These are phyloP conservation scores for Coemansia sp. DNA, from an alignment of 192 early-diverging fungal species.

Conservation along the genomic window DNA sequence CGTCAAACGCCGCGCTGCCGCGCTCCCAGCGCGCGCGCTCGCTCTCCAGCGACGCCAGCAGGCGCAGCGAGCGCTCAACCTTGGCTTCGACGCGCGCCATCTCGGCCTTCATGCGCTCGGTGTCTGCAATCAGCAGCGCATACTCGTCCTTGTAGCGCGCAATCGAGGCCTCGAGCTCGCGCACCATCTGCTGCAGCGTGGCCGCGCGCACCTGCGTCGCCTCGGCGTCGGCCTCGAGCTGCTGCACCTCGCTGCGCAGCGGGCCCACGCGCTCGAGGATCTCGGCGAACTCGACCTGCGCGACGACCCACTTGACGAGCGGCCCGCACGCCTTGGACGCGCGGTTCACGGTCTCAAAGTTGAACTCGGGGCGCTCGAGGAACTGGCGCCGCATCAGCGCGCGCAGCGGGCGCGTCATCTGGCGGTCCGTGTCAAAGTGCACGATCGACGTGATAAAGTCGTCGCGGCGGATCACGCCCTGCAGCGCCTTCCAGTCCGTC, in stretches of 20 bases:
- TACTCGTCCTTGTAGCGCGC: constrained; percentile 96
- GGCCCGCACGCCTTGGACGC: constrained; percentile 99
- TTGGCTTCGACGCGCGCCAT: constrained; percentile 91
- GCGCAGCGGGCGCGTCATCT: constrained; percentile 73
- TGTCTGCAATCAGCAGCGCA: constrained; percentile 91
- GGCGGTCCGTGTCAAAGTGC: constrained; percentile 87
- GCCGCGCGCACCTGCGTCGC: constrained; percentile 68
- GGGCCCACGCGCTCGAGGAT: constrained; percentile 96
- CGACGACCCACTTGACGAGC: constrained; percentile 95
- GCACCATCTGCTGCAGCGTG: constrained; percentile 75
- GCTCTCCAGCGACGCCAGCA: constrained; percentile 86
- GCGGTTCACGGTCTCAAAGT: constrained; percentile 94
- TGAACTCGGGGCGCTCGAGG: constrained; percentile 81
- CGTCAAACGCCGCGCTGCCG: constrained; percentile 86
- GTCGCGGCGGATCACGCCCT: constrained; percentile 85
- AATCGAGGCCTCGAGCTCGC: constrained; percentile 84
- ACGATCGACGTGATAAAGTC: constrained; percentile 98
- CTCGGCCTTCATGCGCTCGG: constrained; percentile 83
- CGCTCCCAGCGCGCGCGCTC: constrained; percentile 93
- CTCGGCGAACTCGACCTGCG: constrained; percentile 90
- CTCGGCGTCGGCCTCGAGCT: constrained; percentile 77
- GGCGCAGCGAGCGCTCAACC: constrained; percentile 85
- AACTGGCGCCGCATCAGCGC: constrained; percentile 79
- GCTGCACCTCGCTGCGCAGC: constrained; percentile 85
- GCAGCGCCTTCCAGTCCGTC: constrained; percentile 90